Base-by-base conservation (phyloP, 148 eudicot species). In the Cornus kousa region DNA sequence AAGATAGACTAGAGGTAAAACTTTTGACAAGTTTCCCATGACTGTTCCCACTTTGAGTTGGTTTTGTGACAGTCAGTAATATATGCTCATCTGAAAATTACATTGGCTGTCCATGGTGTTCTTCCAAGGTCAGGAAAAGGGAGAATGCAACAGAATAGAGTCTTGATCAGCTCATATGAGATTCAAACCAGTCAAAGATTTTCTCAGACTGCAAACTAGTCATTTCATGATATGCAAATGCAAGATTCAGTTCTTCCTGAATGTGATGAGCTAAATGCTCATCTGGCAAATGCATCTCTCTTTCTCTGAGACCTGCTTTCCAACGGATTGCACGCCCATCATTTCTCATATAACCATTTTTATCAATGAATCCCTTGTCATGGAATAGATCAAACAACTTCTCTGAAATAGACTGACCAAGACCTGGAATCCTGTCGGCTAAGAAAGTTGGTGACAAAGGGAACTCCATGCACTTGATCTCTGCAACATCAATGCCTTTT, bases 141-240 rank as follows among this genome's bases (percentile, higher is more conserved):
- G 50, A 74, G 68, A 80, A 55, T 43, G 78, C 35, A 31, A 28
- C 32, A 64, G 20, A 24, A 16, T 70, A 40, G 74, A 40, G 22
- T 24, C 20, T 55, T 79, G 80, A 66, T 86, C 80, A 79, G 78
- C 79, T 83, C 81, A 83, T 78, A 78, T 87, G 97, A 57, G 91
- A 89, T 66, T 89, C 89, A 68, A 95, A 89, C 97, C 93, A 95
- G 55, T 87, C 67, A 77, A 95, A 87, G 64, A 95, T 89, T 76
- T 93, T 77, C 78, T 86, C 87, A 7, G 88, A 83, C 60, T 88
- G 94, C 87, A 95, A 82, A 86, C 97, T 95, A 46, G 99, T 95
- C 97, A 93, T 93, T 82, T 95, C 97, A 86, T 95, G 99, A 87
- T 86, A 88, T 19, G 90, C 93, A 85, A 85, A 95, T 3, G 97